A percentile compares a stretch with the other conserved stretches of the same genome.
phyloP scores from a whole-genome alignment of 2,329 filamentous ascomycete species.

The Apiospora rasikravindrae region DNA sequence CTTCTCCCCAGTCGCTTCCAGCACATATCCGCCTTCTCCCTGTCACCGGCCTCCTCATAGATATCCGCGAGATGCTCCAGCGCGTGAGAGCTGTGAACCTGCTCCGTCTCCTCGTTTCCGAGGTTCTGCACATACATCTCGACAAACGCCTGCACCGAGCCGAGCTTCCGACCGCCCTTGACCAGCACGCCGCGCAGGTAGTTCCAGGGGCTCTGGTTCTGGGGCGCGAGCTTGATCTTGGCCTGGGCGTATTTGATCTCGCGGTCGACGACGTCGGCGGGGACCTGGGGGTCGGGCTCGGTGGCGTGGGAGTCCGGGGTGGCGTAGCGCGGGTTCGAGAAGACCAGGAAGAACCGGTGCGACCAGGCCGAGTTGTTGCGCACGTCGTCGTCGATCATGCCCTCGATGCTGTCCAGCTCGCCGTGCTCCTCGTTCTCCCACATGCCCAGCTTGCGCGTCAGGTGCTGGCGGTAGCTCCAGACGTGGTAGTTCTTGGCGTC shows the following conservation, averaged over 20 bases:
- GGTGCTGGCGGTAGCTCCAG: conserved; percentile 88
- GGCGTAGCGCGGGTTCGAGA: conserved; percentile 62
- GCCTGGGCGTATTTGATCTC: conserved; percentile 78
- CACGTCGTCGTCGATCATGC: conserved; percentile 78
- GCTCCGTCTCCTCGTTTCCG: conserved; percentile 50
- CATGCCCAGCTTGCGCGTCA: conserved; percentile 69
- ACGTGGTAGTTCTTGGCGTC: conserved; percentile 99
- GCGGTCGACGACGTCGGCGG: conserved; percentile 68
- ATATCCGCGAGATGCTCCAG: conserved; percentile 76
- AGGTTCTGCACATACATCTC: conserved; percentile 56
- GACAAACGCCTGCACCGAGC: conserved; percentile 53
- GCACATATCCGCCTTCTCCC: conserved; percentile 69
- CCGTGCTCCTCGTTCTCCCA: conserved; percentile 45
- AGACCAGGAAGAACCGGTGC: conserved; percentile 93
- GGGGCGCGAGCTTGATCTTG: conserved; percentile 79
- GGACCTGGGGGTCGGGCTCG: conserved; percentile 60
- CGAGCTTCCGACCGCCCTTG: conserved; percentile 63
- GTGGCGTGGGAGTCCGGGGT: conserved; percentile 56
- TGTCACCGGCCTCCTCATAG: conserved; percentile 61
- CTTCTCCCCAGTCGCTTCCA: conserved; percentile 77
- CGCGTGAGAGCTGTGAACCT: conserved; percentile 67
- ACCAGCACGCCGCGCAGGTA: conserved; percentile 80
- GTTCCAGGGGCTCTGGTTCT: conserved; percentile 95
- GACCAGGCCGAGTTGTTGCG: conserved; percentile 98
- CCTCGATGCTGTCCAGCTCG: conserved; percentile 74